Conservation (phyloP, 192 early-diverging fungal genomes). For the Backusella tarrabulga region DNA sequence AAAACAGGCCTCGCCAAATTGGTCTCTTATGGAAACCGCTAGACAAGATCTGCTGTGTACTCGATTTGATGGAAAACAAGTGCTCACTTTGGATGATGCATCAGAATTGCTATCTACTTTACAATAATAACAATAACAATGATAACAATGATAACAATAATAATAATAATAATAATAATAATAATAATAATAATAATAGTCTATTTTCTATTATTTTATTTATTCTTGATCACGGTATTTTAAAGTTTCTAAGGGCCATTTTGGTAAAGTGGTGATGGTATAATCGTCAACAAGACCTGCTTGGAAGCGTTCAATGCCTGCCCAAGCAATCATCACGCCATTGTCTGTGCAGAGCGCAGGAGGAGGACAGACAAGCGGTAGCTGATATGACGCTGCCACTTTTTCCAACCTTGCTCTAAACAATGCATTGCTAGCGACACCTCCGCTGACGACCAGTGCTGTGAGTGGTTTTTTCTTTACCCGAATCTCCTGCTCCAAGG, state of each 20-base stretch:
- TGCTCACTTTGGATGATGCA: not conserved
- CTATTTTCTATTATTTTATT: no score
- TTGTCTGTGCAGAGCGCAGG: conserved; percentile 79
- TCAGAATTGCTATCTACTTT: not conserved
- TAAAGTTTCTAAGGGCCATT: conserved; percentile 68
- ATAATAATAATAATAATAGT: not conserved
- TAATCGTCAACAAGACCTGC: conserved; percentile 66
- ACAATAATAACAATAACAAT: not conserved
- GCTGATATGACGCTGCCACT: conserved; percentile 38
- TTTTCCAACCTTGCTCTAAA: conserved; percentile 49
- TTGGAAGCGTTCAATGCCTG: conserved; percentile 70
- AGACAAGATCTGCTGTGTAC: not conserved
- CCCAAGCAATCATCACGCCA: conserved; percentile 85
- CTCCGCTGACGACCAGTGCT: conserved; percentile 70
- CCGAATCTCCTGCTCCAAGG: conserved; percentile 41
- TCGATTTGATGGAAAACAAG: not conserved
- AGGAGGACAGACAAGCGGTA: conserved; percentile 71
- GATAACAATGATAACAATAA: not conserved
- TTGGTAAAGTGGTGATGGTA: conserved; percentile 69
- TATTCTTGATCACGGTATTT: conserved; percentile 27
- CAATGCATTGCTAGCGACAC: conserved; percentile 71
- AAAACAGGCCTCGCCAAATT: conserved; percentile 77
- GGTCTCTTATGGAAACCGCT: conserved; percentile 47
- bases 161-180: not conserved
- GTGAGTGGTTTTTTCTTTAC: conserved; percentile 33